Percentiles rank a stretch among this genome's conserved stretches.
phyloP scores from a whole-genome alignment of 2,329 filamentous ascomycete genomes.

The Alternaria ventricosa region DNA sequence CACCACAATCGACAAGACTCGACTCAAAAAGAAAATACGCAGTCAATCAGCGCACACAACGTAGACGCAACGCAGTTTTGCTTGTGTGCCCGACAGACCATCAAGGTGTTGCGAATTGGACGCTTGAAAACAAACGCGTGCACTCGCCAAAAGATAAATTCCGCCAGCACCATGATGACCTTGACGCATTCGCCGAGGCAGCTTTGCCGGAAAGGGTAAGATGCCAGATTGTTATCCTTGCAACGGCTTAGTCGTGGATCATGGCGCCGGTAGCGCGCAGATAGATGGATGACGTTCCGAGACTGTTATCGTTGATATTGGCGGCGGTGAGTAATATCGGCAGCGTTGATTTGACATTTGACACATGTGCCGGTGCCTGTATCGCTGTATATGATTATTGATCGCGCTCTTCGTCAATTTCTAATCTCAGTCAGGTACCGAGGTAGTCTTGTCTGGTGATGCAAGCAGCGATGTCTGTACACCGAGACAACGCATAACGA shows the following conservation, averaged over 20 bases:
- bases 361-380: background rate
- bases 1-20: background rate
- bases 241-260: conserved; percentile 8
- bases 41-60: background rate
- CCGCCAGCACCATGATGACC: conserved; percentile 25
- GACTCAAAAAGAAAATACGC: background rate
- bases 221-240: background rate
- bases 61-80: conserved; percentile 13
- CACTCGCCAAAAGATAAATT: conserved; percentile 18
- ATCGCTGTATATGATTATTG: background rate
- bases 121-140: conserved; percentile 17
- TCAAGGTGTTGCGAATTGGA: conserved; percentile 18
- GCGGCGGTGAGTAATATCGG: conserved; percentile 13
- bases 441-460: background rate
- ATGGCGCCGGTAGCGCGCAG: conserved; percentile 20
- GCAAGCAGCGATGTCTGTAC: background rate
- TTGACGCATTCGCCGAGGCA: conserved; percentile 21
- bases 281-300: background rate
- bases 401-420: background rate
- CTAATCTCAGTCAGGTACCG: background rate
- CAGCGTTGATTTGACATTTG: background rate
- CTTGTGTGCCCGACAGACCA: conserved; percentile 13
- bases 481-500: background rate
- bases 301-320: conserved; percentile 4
- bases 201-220: conserved; percentile 14